phyloP scores from a whole-genome alignment of 2,329 filamentous ascomycete genomes.

The Colletotrichum salicis region DNA sequence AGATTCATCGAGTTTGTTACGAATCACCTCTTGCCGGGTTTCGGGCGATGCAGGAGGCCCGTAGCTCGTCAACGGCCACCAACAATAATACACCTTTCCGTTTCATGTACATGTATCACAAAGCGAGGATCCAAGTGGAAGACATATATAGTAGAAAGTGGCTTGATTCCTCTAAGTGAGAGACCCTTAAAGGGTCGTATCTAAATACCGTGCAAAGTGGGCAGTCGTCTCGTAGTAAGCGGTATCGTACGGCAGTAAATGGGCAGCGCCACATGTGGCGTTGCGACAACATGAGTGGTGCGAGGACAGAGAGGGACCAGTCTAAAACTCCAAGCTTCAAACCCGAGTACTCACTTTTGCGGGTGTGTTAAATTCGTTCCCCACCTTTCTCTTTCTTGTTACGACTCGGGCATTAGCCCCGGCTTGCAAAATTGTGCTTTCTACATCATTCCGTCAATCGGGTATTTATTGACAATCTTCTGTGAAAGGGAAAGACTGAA shows the following conservation, averaged over 20 bases:
- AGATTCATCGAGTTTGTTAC: constrained; percentile 53
- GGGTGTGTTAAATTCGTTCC: constrained; percentile 49
- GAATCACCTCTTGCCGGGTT: constrained; percentile 46
- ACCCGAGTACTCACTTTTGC: constrained; percentile 55
- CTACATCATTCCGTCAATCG: too few species aligned
- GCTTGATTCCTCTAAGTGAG: too few species aligned
- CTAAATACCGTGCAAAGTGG: too few species aligned
- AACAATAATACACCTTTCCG: constrained; percentile 47
- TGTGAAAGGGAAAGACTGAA: neutral
- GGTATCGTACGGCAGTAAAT: too few species aligned
- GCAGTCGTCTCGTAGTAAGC: too few species aligned
- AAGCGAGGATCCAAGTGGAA: too few species aligned
- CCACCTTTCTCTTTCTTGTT: neutral
- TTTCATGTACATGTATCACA: constrained; percentile 57
- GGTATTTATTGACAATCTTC: too few species aligned
- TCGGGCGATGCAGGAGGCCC: constrained; percentile 36
- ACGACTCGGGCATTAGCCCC: too few species aligned
- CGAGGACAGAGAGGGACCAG: constrained; percentile 54
- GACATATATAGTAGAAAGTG: too few species aligned
- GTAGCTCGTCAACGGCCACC: neutral
- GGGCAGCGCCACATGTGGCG: too few species aligned
- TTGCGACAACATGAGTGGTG: constrained; percentile 62
- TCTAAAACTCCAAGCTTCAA: constrained; percentile 52
- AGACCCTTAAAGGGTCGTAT: too few species aligned
- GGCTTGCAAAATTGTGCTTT: too few species aligned